Percentiles rank a stretch among this genome's conserved stretches.
Evolutionary conservation across 1,139 yeast species (phyloP).

Genomic region (Candida sanyaensis): DNA sequence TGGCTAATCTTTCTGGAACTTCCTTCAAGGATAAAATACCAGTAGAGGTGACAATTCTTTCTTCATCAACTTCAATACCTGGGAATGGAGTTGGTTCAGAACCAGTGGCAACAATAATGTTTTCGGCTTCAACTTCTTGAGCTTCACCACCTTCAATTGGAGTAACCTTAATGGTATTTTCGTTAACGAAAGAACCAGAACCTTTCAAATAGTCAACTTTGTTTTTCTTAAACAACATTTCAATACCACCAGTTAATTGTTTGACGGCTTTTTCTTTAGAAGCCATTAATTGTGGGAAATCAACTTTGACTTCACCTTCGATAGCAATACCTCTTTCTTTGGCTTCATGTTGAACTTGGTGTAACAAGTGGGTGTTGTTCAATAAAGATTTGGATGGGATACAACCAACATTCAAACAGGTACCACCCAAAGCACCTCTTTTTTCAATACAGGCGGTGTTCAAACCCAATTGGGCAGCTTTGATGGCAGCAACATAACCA

Average conservation of each 20-base stretch:
- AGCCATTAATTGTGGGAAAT: slow-evolving; percentile 79
- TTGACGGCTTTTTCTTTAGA: slow-evolving; percentile 91
- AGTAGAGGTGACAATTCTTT: slow-evolving; percentile 94
- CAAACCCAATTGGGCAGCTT: slow-evolving; percentile 94
- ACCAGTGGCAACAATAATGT: slow-evolving; percentile 96
- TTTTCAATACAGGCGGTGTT: slow-evolving; percentile 97
- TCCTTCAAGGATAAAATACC: slow-evolving; percentile 86
- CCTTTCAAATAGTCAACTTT: slow-evolving; percentile 96
- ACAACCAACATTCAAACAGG: slow-evolving; percentile 98
- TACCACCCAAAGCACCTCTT: slow-evolving; percentile 96
- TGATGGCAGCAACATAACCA: slow-evolving; percentile 98
- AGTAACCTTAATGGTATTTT: slow-evolving; percentile 72
- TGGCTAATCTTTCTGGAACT: slow-evolving; percentile 86
- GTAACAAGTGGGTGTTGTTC: slow-evolving; percentile 93
- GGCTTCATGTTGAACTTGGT: slow-evolving; percentile 84
- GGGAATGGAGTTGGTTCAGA: slow-evolving; percentile 99
- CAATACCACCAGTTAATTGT: slow-evolving; percentile 91
- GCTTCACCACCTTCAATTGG: slow-evolving; percentile 85
- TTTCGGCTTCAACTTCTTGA: slow-evolving; percentile 68
- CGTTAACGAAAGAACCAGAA: slow-evolving; percentile 83
- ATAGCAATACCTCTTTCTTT: slow-evolving; percentile 89
- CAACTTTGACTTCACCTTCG: slow-evolving; percentile 66
- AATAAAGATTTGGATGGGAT: slow-evolving; percentile 95
- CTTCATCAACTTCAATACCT: slow-evolving; percentile 94
- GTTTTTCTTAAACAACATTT: slow-evolving; percentile 92